Conservation (phyloP, 805 yeast species). For the Wickerhamiella azyma region DNA sequence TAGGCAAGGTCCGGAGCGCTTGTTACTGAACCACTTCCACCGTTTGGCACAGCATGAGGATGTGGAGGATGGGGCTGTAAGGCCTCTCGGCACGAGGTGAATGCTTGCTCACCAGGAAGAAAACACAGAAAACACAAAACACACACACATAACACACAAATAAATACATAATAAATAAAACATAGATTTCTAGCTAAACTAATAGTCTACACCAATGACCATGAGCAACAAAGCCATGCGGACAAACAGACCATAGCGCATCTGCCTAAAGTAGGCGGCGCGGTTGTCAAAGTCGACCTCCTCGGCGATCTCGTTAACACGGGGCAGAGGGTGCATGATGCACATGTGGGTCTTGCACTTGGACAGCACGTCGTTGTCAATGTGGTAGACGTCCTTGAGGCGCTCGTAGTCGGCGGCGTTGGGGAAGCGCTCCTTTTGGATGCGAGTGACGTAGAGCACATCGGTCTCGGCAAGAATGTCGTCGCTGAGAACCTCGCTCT, state of each 20-base stretch:
- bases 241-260: conserved; percentile 95
- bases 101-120: no score
- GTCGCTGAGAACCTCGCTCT: conserved; percentile 64
- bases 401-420: conserved; percentile 66
- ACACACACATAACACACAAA: conserved; percentile 11
- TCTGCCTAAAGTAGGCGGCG: conserved; percentile 98
- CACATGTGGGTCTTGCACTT: conserved; percentile 98
- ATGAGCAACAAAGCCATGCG: conserved; percentile 98
- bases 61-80: no score
- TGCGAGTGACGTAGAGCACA: conserved; percentile 94
- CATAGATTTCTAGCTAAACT: conserved; percentile 9
- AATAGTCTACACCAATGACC: conserved; percentile 88
- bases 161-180: conserved; percentile 12
- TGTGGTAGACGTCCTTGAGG: conserved; percentile 80
- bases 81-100: no score
- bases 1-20: no score
- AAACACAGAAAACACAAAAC: conserved; percentile 4
- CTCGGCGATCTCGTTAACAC: conserved; percentile 90
- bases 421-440: conserved; percentile 90
- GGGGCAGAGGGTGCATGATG: conserved; percentile 97
- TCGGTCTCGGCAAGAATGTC: conserved; percentile 82
- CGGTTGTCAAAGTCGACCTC: conserved; percentile 99
- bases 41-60: no score
- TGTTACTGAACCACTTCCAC: no score
- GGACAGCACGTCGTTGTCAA: conserved; percentile 79